Evolutionary conservation across 768 basidiomycete genomes (phyloP).

Genomic region (Daedaleopsis sinensis): DNA sequence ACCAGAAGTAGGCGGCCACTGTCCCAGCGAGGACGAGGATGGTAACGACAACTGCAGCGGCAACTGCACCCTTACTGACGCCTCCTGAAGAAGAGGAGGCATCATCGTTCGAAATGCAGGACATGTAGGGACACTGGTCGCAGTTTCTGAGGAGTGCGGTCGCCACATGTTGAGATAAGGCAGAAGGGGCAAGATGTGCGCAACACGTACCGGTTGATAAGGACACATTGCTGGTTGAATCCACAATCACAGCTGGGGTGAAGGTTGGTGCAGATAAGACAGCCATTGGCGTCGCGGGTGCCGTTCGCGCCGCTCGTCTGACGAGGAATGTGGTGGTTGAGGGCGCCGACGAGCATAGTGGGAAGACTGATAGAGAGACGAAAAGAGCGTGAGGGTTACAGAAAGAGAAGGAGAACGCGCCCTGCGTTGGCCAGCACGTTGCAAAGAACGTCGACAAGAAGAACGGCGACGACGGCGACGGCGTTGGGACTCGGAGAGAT

Average conservation of each 20-base stretch:
- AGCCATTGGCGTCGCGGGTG: slow-evolving; percentile 29
- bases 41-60: slow-evolving; percentile 70
- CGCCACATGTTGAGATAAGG: slow-evolving; percentile 10
- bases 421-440: slow-evolving; percentile 36
- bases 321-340: slow-evolving; percentile 21
- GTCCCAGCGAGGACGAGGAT: slow-evolving; percentile 60
- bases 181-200: neutral
- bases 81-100: slow-evolving; percentile 33
- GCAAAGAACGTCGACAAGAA: slow-evolving; percentile 27
- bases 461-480: slow-evolving; percentile 5
- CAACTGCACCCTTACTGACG: slow-evolving; percentile 70
- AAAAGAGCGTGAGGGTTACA: slow-evolving; percentile 30
- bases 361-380: slow-evolving; percentile 11
- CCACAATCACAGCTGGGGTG: slow-evolving; percentile 59
- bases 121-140: slow-evolving; percentile 50
- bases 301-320: slow-evolving; percentile 24
- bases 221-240: slow-evolving; percentile 57
- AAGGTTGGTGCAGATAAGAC: slow-evolving; percentile 52
- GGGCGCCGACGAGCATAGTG: slow-evolving; percentile 18
- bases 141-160: slow-evolving; percentile 52
- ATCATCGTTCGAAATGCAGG: slow-evolving; percentile 46
- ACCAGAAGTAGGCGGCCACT: slow-evolving; percentile 59
- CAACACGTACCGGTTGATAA: slow-evolving; percentile 56
- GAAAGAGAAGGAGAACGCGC: slow-evolving; percentile 19
- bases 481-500: slow-evolving; percentile 7